Base-by-base conservation (phyloP, 2,329 filamentous ascomycete species). In the Colletotrichum noveboracense region DNA sequence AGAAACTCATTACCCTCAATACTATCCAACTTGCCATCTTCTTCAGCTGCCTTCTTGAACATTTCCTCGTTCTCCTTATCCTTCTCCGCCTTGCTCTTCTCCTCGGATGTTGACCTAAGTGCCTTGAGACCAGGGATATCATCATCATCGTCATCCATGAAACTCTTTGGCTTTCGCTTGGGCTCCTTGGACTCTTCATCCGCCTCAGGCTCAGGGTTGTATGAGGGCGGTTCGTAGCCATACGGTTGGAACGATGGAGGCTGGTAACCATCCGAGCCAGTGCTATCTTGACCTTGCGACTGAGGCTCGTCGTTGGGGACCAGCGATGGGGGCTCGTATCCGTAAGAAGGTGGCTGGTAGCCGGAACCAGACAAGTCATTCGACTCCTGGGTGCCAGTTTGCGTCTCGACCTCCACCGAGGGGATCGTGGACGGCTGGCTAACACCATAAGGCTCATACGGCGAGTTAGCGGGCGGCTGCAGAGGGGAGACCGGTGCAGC, bases 51-150 rank as follows among this genome's bases (percentile, higher is more conserved):
- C 83, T 93, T 95, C 71, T 93, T 91, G 88, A 98, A 95, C 83
- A 95, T 93, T 80, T 97, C 96, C 73, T 95, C 94, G 64, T 96
- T 96, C 83, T 95, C 94, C 28, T 91, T 90, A 80, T 97, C 95
- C 80, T 92, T 93, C 14, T 94, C 93, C 52, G 90, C 86, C 82
- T 93, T 93, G 3, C 85, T 89, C 82, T 94, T 93, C 32, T 88
- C 89, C 77, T 87, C 86, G 3, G 90, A 86, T 58, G 89, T 52
- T 52, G 43, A 52, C 43, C 43, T 90, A 16, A 78, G 67, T 12
- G 78, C 75, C 56, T 83, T 87, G 58, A 86, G 77, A 8, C 87
- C 86, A 36, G 91, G 87, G 58, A 94, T 89, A 74, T 94, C 91
- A 77, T 93, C 92, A 28, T 95, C 94, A 14, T 96, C 94, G 78